phyloP scores from a whole-genome alignment of 306 rosid species.

The Glycyrrhiza uralensis region DNA sequence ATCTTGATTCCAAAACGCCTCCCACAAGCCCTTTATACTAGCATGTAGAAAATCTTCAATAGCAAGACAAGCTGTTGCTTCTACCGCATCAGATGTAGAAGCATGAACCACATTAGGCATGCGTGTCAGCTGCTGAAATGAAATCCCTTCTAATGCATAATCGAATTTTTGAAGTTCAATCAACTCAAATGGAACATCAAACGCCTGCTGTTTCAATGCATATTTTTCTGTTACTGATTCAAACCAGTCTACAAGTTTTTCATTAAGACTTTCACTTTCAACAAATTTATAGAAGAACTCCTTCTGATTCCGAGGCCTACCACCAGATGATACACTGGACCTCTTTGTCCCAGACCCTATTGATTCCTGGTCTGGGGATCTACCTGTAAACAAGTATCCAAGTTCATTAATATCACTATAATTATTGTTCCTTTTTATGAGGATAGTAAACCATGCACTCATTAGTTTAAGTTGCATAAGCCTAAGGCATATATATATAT shows the following conservation, averaged over 20 bases:
- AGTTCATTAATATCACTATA: constrained; percentile 18
- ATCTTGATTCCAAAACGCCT: constrained; percentile 92
- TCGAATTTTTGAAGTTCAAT: constrained; percentile 95
- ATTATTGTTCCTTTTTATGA: neutral
- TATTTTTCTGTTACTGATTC: constrained; percentile 47
- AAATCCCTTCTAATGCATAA: constrained; percentile 93
- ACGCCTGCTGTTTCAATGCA: constrained; percentile 47
- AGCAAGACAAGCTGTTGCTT: constrained; percentile 89
- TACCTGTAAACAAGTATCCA: constrained; percentile 54
- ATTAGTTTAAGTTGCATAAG: constrained; percentile 7
- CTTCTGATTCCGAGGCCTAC: constrained; percentile 67
- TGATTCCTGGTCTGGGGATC: constrained; percentile 86
- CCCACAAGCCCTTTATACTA: constrained; percentile 89
- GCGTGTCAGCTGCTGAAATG: constrained; percentile 92
- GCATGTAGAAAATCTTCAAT: constrained; percentile 95
- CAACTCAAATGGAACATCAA: constrained; percentile 90
- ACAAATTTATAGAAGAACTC: constrained; percentile 77
- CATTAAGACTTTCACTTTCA: constrained; percentile 58
- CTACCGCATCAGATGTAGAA: constrained; percentile 80
- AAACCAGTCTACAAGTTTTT: constrained; percentile 77
- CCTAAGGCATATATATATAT: no score
- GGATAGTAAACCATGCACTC: constrained; percentile 13
- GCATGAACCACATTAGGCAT: constrained; percentile 86
- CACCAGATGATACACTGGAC: constrained; percentile 78
- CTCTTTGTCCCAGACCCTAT: constrained; percentile 87